phyloP scores from a whole-genome alignment of 176 grass and related monocot genomes.

The Oryza officinalis region DNA sequence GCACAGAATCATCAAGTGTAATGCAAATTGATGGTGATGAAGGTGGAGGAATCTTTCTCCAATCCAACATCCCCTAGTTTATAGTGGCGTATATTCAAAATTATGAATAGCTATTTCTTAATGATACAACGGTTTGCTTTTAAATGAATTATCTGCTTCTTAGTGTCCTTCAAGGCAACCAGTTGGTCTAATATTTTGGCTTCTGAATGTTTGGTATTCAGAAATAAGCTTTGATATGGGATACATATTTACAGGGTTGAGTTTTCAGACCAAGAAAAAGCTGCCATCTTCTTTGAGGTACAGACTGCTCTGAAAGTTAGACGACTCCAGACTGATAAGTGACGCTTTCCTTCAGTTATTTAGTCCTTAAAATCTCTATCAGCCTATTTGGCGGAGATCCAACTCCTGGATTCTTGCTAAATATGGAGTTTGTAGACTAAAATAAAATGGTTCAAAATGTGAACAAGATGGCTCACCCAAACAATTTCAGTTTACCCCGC shows the following conservation, averaged over 20 bases:
- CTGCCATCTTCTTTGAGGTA: conserved; percentile 88
- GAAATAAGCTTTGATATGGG: conserved; percentile 34
- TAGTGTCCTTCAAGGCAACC: conserved; percentile 23
- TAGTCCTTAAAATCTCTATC: conserved; percentile 10
- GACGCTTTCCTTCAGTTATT: conserved; percentile 22
- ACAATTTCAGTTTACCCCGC: background rate
- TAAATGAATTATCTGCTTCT: background rate
- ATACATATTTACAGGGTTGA: conserved; percentile 70
- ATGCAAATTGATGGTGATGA: conserved; percentile 21
- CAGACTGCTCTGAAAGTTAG: conserved; percentile 18
- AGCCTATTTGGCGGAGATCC: background rate
- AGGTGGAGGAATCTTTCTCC: conserved; percentile 10
- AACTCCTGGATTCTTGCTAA: background rate
- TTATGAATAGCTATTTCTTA: conserved; percentile 8
- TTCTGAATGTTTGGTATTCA: conserved; percentile 18
- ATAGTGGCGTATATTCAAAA: background rate
- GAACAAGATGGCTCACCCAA: background rate
- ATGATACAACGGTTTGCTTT: background rate
- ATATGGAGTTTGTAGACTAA: background rate
- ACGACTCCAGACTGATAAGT: conserved; percentile 27
- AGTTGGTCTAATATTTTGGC: background rate
- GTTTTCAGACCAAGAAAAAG: conserved; percentile 79
- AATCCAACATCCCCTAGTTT: background rate
- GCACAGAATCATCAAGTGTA: background rate
- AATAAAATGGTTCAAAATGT: background rate